Percentiles rank a stretch among this genome's conserved stretches.
Evolutionary conservation across 192 early-diverging fungal genomes (phyloP).

Genomic region (Radiomyces spectabilis): DNA sequence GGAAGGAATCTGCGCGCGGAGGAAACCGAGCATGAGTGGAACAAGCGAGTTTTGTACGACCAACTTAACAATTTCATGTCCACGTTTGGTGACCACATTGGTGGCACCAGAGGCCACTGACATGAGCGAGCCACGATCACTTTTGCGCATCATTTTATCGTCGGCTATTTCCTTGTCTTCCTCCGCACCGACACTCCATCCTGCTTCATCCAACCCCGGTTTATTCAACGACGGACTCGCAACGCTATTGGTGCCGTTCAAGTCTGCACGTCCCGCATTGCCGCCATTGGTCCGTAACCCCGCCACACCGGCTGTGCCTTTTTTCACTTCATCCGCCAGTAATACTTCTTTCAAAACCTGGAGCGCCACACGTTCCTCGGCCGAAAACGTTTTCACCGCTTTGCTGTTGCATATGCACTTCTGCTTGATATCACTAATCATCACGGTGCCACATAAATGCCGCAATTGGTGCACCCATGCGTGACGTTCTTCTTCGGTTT

Average conservation of each 20-base stretch:
- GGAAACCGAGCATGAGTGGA: constrained; percentile 38
- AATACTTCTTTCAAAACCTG: constrained; percentile 41
- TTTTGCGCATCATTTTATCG: no score
- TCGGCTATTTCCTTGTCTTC: no score
- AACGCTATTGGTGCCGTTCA: not conserved
- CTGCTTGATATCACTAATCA: not conserved
- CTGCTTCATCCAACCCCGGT: not conserved
- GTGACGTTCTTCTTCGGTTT: constrained; percentile 14
- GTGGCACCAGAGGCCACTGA: constrained; percentile 2
- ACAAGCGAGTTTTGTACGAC: constrained; percentile 44
- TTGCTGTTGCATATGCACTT: not conserved
- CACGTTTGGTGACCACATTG: constrained; percentile 28
- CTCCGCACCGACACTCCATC: not conserved
- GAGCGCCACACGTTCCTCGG: constrained; percentile 37
- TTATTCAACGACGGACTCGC: constrained; percentile 1
- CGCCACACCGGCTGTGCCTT: constrained; percentile 8
- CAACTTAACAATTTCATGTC: constrained; percentile 40
- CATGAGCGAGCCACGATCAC: not conserved
- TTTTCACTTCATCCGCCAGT: constrained; percentile 35
- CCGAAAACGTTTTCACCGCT: no score
- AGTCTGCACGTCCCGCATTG: constrained; percentile 2
- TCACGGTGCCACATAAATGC: constrained; percentile 7
- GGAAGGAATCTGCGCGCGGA: constrained; percentile 11
- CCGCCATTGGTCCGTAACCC: no score
- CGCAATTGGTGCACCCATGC: constrained; percentile 20